phyloP scores from a whole-genome alignment of 768 basidiomycete genomes.

The Tephrocybe sp. region DNA sequence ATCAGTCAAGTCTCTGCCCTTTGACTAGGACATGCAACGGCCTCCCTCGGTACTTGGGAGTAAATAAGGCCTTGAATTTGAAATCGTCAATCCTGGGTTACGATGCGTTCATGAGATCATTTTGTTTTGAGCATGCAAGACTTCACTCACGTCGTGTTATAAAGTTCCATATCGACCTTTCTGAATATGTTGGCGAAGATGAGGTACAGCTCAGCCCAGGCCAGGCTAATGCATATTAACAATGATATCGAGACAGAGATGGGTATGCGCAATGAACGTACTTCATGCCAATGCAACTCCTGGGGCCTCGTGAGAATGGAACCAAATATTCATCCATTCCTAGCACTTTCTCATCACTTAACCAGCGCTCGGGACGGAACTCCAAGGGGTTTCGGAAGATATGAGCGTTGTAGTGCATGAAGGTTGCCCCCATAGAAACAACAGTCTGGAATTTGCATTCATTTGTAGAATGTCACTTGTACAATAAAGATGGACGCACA shows the following conservation, averaged over 20 bases:
- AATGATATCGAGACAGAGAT: not conserved
- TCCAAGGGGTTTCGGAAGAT: constrained; percentile 27
- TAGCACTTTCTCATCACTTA: constrained; percentile 14
- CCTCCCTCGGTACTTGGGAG: constrained; percentile 5
- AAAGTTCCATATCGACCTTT: constrained; percentile 9
- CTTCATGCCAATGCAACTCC: constrained; percentile 10
- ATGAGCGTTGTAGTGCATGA: constrained; percentile 25
- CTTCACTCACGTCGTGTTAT: constrained; percentile 8
- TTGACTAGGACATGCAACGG: constrained; percentile 3
- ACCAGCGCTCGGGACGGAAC: constrained; percentile 34
- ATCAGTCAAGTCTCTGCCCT: too few relatives aligned
- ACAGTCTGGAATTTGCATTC: constrained; percentile 22
- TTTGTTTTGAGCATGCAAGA: too few relatives aligned
- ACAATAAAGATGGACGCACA: not conserved
- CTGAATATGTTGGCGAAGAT: constrained; percentile 13
- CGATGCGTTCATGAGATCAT: not conserved
- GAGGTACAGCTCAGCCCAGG: constrained; percentile 10
- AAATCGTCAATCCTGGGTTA: constrained; percentile 9
- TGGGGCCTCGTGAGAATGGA: constrained; percentile 23
- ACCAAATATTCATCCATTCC: constrained; percentile 23
- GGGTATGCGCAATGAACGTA: not conserved
- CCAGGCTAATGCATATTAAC: too few relatives aligned
- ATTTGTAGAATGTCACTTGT: not conserved
- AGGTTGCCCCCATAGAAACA: constrained; percentile 26
- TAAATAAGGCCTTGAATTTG: constrained; percentile 2